phyloP scores from a whole-genome alignment of 2,329 filamentous ascomycete genomes.

The Ilyonectria sp. region DNA sequence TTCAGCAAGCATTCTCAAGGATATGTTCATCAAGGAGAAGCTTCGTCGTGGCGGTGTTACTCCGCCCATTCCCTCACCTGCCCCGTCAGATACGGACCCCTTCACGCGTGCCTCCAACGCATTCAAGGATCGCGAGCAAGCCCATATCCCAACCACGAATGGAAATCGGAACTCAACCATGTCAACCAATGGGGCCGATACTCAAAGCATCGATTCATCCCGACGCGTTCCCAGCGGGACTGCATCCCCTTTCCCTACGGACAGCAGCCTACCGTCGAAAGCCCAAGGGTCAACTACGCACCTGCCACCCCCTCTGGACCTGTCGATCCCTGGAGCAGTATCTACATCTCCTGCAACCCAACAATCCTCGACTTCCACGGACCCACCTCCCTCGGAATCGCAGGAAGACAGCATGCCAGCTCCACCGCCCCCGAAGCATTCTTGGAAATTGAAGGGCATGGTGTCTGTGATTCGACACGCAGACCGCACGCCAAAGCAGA shows the following conservation, averaged over 20 bases:
- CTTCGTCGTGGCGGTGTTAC: conserved; percentile 74
- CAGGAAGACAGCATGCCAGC: conserved; percentile 62
- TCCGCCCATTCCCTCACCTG: conserved; percentile 66
- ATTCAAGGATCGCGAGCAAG: conserved; percentile 58
- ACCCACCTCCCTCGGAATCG: conserved; percentile 48
- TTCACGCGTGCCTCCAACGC: conserved; percentile 52
- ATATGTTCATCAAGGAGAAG: conserved; percentile 90
- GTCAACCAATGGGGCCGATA: conserved; percentile 42
- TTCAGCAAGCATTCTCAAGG: conserved; percentile 86
- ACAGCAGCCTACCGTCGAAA: conserved; percentile 52
- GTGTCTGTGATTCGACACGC: conserved; percentile 97
- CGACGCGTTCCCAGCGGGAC: conserved; percentile 47
- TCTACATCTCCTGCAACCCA: conserved; percentile 50
- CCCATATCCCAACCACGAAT: conserved; percentile 33
- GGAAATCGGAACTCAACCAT: conserved; percentile 50
- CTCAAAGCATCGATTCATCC: conserved; percentile 44
- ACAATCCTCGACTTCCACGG: conserved; percentile 54
- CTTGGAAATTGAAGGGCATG: conserved; percentile 98
- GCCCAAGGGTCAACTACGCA: conserved; percentile 54
- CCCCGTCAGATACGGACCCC: conserved; percentile 61
- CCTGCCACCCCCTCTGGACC: conserved; percentile 54
- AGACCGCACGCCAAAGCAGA: conserved; percentile 97
- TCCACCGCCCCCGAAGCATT: conserved; percentile 85
- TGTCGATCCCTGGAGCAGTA: conserved; percentile 43
- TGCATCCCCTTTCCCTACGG: conserved; percentile 51